phyloP scores from a whole-genome alignment of 345 rosid genomes.

The Dipteronia sinensis region DNA sequence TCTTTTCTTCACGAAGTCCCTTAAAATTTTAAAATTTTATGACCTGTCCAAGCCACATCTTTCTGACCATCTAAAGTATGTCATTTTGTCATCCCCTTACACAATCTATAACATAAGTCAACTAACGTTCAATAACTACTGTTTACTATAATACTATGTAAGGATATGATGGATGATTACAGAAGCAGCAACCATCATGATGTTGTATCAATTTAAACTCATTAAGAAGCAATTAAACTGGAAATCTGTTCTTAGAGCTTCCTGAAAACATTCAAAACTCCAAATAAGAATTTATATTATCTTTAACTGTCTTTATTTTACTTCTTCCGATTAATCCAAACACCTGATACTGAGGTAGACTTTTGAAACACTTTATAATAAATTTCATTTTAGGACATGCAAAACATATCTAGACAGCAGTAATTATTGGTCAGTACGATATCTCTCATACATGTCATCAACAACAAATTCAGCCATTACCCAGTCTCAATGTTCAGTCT shows the following conservation, averaged over 20 bases:
- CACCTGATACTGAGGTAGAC: not conserved
- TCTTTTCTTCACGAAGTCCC: not conserved
- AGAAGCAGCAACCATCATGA: not conserved
- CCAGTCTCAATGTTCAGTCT: not conserved
- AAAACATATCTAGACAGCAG: not conserved
- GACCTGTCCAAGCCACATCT: not conserved
- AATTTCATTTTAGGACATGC: not conserved
- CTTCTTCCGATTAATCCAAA: not conserved
- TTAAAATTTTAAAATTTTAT: not conserved
- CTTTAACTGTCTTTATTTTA: not conserved
- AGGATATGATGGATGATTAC: not conserved
- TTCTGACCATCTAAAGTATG: not conserved
- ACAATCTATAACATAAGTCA: not conserved
- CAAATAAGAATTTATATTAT: not conserved
- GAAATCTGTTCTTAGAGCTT: not conserved
- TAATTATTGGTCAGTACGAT: not conserved
- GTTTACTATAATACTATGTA: not conserved
- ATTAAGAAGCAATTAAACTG: not conserved
- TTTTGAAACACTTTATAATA: not conserved
- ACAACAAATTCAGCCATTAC: not conserved
- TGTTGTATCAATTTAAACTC: not conserved
- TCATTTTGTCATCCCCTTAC: not conserved
- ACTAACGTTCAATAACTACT: not conserved
- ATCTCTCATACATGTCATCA: not conserved
- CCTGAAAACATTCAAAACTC: not conserved